Evolutionary conservation across 352 stramenopile genomes (phyloP).

Genomic region (Phytophthora pini): DNA sequence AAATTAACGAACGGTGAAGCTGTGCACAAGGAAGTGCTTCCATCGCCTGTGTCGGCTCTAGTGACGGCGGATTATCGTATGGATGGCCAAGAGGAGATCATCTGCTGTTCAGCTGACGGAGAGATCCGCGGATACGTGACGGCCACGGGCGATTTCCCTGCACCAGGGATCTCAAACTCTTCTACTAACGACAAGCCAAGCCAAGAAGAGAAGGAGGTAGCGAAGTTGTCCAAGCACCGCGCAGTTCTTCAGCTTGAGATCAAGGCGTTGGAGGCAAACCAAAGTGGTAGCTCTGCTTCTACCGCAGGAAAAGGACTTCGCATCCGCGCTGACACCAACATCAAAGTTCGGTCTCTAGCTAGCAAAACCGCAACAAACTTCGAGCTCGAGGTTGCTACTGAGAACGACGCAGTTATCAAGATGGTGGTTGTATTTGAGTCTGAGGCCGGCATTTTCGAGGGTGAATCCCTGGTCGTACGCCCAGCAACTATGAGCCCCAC

Average conservation of each 20-base stretch:
- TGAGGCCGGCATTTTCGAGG: slow-evolving; percentile 88
- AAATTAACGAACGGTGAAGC: slow-evolving; percentile 82
- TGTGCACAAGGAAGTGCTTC: slow-evolving; percentile 84
- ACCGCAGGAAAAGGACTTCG: slow-evolving; percentile 49
- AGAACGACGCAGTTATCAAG: slow-evolving; percentile 89
- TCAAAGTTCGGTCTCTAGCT: slow-evolving; percentile 64
- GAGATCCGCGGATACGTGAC: slow-evolving; percentile 81
- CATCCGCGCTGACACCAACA: slow-evolving; percentile 63
- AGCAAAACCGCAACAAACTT: slow-evolving; percentile 61
- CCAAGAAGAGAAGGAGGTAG: slow-evolving; percentile 77
- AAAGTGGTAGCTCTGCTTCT: slow-evolving; percentile 18
- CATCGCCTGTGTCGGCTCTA: slow-evolving; percentile 65
- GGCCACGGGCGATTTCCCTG: slow-evolving; percentile 48
- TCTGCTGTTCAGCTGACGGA: slow-evolving; percentile 84
- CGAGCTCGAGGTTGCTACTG: slow-evolving; percentile 85
- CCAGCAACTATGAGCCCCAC: slow-evolving; percentile 52
- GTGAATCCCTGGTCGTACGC: slow-evolving; percentile 78
- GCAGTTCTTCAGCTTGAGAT: slow-evolving; percentile 78
- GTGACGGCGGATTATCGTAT: slow-evolving; percentile 90
- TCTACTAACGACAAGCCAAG: slow-evolving; percentile 47
- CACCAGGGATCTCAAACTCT: slow-evolving; percentile 21
- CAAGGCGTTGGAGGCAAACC: slow-evolving; percentile 69
- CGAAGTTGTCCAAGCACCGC: slow-evolving; percentile 86
- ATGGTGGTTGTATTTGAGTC: slow-evolving; percentile 89
- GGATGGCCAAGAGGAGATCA: slow-evolving; percentile 89